Conservation (phyloP, 495 filamentous ascomycete species). For the Aspergillus asperescens region DNA sequence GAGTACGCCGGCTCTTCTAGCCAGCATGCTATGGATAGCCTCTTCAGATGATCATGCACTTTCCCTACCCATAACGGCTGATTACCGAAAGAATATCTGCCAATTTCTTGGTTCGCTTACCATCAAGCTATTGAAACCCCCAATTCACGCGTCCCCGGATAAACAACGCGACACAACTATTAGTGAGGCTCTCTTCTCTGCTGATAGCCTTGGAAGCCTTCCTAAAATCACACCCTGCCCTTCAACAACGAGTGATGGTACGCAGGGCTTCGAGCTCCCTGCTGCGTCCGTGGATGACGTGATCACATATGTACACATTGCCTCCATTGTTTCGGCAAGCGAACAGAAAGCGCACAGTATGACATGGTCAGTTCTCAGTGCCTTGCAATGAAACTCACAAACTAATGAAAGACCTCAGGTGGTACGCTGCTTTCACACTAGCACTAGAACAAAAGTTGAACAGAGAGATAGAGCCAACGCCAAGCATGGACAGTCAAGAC, state of each 20-base stretch:
- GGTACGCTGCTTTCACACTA: slow-evolving; percentile 89
- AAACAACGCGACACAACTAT: slow-evolving; percentile 28
- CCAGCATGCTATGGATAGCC: slow-evolving; percentile 92
- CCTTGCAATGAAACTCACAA: background rate
- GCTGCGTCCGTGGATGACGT: slow-evolving; percentile 76
- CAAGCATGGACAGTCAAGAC: slow-evolving; percentile 32
- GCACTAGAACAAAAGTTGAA: slow-evolving; percentile 85
- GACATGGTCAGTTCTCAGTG: slow-evolving; percentile 54
- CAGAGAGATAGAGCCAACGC: slow-evolving; percentile 66
- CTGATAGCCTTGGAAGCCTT: background rate
- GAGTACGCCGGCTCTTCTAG: slow-evolving; percentile 81
- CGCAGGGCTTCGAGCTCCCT: slow-evolving; percentile 62
- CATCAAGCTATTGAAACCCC: slow-evolving; percentile 75
- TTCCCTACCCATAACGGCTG: slow-evolving; percentile 76
- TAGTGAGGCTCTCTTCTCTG: background rate
- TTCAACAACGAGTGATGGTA: slow-evolving; percentile 42
- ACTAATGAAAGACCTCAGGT: slow-evolving; percentile 47
- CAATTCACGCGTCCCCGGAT: slow-evolving; percentile 59
- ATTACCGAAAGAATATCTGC: slow-evolving; percentile 78
- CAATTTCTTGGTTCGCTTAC: slow-evolving; percentile 85
- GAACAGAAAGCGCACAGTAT: slow-evolving; percentile 91
- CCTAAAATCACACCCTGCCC: too few species aligned
- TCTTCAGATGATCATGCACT: slow-evolving; percentile 87
- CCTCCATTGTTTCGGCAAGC: slow-evolving; percentile 84
- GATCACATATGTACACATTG: slow-evolving; percentile 80